A percentile compares a stretch with the other conserved stretches of the same genome.
Evolutionary conservation across 2,329 filamentous ascomycete species (phyloP).

Genomic region (Aureobasidium melanogenum): DNA sequence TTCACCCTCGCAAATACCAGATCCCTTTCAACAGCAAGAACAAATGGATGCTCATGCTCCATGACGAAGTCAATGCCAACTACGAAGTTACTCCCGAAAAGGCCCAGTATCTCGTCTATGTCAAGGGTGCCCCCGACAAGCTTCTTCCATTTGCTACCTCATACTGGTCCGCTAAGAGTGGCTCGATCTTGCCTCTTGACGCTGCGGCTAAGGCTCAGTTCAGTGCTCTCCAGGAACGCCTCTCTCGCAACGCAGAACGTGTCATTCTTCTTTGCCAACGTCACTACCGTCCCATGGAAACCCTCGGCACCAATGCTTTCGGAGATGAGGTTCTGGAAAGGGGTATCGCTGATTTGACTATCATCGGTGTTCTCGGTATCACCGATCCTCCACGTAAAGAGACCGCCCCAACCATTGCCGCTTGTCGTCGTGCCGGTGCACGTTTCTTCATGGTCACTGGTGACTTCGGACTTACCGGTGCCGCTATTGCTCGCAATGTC

Average conservation of each 20-base stretch:
- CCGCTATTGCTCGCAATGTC: constrained; percentile 34
- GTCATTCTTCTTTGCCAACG: constrained; percentile 38
- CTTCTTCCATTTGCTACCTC: constrained; percentile 20
- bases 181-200: constrained; percentile 29
- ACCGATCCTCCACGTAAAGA: constrained; percentile 33
- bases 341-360: constrained; percentile 35
- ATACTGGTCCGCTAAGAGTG: constrained; percentile 20
- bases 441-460: constrained; percentile 38
- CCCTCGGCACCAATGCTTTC: constrained; percentile 38
- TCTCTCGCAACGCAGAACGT: constrained; percentile 36
- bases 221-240: constrained; percentile 30
- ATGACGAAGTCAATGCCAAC: constrained; percentile 10
- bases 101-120: constrained; percentile 19
- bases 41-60: constrained; percentile 40
- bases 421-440: constrained; percentile 29
- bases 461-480: constrained; percentile 32
- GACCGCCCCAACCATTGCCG: constrained; percentile 27
- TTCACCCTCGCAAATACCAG: constrained; percentile 28
- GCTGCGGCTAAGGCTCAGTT: constrained; percentile 26
- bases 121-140: constrained; percentile 21
- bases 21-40: constrained; percentile 45
- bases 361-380: constrained; percentile 45
- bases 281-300: constrained; percentile 21
- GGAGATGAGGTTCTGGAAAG: constrained; percentile 39
- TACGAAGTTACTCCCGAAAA: constrained; percentile 10